phyloP scores from a whole-genome alignment of 768 basidiomycete species.

The Chalciporus pseudorubinellus region DNA sequence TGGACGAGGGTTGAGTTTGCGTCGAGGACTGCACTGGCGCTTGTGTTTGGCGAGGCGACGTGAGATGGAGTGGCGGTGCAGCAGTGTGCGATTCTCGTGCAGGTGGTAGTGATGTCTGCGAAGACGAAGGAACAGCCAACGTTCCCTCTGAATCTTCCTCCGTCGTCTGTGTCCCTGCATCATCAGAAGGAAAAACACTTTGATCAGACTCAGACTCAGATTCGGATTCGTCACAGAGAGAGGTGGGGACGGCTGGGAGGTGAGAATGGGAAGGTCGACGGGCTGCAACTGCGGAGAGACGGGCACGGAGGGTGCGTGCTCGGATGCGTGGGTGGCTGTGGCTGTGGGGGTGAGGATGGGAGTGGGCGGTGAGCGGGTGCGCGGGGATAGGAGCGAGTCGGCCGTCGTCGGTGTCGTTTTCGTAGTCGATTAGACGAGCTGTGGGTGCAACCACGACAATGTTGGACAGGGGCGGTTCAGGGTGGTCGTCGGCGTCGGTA shows the following conservation, averaged over 20 bases:
- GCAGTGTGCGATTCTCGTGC: not conserved
- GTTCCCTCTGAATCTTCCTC: constrained; percentile 25
- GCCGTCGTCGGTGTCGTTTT: not conserved
- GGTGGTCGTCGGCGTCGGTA: not conserved
- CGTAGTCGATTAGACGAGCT: constrained; percentile 9
- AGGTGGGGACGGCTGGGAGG: constrained; percentile 23
- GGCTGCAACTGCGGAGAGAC: not conserved
- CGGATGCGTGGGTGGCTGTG: not conserved
- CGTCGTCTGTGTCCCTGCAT: constrained; percentile 4
- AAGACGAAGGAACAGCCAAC: constrained; percentile 2
- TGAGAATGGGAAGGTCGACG: constrained; percentile 6
- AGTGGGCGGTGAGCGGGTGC: not conserved
- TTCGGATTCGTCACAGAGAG: constrained; percentile 26
- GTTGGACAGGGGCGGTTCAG: not conserved
- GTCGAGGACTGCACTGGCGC: too few species aligned
- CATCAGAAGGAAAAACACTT: not conserved
- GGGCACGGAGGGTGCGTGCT: not conserved
- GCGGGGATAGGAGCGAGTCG: not conserved
- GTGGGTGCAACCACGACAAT: not conserved
- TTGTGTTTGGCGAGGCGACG: not conserved
- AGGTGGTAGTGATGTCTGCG: not conserved
- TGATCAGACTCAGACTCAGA: constrained; percentile 12
- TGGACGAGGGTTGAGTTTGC: not conserved
- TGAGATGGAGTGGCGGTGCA: not conserved
- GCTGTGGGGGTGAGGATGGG: not conserved